Percentiles rank a stretch among this genome's conserved stretches.
Conservation (phyloP, 768 basidiomycete species). For the Calocera cornea region DNA sequence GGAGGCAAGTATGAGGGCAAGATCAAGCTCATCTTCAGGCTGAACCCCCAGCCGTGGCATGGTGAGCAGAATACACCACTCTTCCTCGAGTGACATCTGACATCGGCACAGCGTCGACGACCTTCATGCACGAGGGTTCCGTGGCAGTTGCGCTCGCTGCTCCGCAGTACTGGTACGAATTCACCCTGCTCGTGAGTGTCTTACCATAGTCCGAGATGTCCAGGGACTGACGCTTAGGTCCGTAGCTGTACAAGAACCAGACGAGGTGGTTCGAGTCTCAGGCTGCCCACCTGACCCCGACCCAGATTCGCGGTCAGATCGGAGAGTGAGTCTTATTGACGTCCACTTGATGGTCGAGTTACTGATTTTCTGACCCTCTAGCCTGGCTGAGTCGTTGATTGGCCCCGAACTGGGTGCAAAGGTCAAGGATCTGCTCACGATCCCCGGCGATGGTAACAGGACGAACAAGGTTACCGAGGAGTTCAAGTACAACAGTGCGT, state of each 20-base stretch:
- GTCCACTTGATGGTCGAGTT: neutral
- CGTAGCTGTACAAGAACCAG: slow-evolving; percentile 65
- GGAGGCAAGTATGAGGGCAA: slow-evolving; percentile 45
- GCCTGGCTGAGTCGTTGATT: slow-evolving; percentile 42
- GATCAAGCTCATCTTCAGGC: slow-evolving; percentile 38
- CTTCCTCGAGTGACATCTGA: neutral
- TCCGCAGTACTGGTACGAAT: slow-evolving; percentile 48
- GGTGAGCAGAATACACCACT: slow-evolving; percentile 23
- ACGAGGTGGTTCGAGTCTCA: slow-evolving; percentile 67
- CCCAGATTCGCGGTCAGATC: slow-evolving; percentile 63
- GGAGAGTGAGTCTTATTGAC: slow-evolving; percentile 20
- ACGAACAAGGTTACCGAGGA: slow-evolving; percentile 70
- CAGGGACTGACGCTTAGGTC: neutral
- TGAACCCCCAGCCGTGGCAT: slow-evolving; percentile 27
- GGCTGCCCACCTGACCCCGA: slow-evolving; percentile 46
- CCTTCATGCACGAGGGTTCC: slow-evolving; percentile 65
- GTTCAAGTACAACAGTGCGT: slow-evolving; percentile 76
- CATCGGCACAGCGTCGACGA: slow-evolving; percentile 24
- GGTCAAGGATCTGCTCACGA: slow-evolving; percentile 48
- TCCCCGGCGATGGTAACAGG: slow-evolving; percentile 57
- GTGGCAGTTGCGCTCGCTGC: slow-evolving; percentile 61
- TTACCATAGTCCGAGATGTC: neutral
- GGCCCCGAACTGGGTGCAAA: slow-evolving; percentile 36
- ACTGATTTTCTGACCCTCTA: neutral
- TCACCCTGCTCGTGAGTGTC: neutral